phyloP scores from a whole-genome alignment of 768 basidiomycete species.

The Boletellus sp. region DNA sequence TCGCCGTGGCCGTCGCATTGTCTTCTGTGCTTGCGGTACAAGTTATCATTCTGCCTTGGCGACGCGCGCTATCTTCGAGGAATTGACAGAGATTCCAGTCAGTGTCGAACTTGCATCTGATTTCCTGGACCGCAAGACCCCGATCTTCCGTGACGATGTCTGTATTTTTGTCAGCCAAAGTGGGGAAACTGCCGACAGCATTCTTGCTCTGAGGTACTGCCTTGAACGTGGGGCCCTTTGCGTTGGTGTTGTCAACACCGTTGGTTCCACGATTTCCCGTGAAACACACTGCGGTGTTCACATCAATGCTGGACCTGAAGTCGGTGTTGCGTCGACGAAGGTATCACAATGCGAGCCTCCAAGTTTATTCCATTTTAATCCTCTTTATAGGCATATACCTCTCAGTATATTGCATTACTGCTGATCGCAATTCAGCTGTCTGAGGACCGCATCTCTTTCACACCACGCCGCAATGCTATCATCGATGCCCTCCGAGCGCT shows the following conservation, averaged over 20 bases:
- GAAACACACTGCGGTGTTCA: constrained; percentile 99
- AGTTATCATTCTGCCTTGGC: constrained; percentile 97
- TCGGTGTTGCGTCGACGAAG: constrained; percentile 99
- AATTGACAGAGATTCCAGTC: constrained; percentile 97
- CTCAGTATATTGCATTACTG: constrained; percentile 95
- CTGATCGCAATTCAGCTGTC: constrained; percentile 99
- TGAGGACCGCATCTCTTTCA: constrained; percentile 94
- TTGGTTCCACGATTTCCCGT: constrained; percentile 95
- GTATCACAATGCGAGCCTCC: constrained; percentile 29
- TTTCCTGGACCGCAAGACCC: constrained; percentile 98
- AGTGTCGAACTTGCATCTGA: constrained; percentile 96
- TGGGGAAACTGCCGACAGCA: constrained; percentile 98
- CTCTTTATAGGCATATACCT: constrained; percentile 79
- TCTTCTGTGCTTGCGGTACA: constrained; percentile 98
- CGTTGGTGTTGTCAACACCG: constrained; percentile 97
- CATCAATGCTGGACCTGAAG: constrained; percentile 98
- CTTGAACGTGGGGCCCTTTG: constrained; percentile 94
- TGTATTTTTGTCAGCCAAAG: constrained; percentile 96
- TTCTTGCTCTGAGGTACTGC: constrained; percentile 94
- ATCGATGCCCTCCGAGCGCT: constrained; percentile 91
- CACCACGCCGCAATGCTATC: constrained; percentile 85
- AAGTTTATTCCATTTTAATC: background rate
- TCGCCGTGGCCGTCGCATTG: constrained; percentile 88
- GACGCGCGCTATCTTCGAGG: constrained; percentile 96
- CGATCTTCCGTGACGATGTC: constrained; percentile 98